phyloP scores from a whole-genome alignment of 2,329 filamentous ascomycete genomes.

The Ophiosphaerella narmari region DNA sequence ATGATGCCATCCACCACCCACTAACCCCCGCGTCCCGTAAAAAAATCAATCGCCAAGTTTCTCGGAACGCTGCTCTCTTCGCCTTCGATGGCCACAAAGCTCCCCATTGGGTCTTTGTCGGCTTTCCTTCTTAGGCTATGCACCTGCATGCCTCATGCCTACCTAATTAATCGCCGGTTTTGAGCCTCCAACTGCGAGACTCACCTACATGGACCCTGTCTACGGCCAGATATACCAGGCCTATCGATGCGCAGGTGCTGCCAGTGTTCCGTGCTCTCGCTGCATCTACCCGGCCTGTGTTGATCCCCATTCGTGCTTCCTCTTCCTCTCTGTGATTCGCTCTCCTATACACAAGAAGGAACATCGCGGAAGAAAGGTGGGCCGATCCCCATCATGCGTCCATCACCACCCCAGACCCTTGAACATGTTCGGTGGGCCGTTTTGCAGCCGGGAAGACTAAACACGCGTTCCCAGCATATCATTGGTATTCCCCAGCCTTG shows the following conservation, averaged over 20 bases:
- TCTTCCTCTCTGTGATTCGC: too few species aligned
- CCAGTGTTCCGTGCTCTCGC: too few species aligned
- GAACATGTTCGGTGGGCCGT: constrained; percentile 1
- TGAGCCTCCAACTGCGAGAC: not conserved
- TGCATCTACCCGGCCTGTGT: too few species aligned
- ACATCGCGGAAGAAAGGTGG: too few species aligned
- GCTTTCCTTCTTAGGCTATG: not conserved
- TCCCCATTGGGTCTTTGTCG: constrained; percentile 22
- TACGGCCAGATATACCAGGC: too few species aligned
- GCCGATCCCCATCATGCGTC: not conserved
- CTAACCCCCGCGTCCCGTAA: constrained; percentile 27
- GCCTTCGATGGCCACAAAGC: not conserved
- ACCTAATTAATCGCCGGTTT: not conserved
- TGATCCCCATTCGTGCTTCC: too few species aligned
- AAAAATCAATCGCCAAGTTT: constrained; percentile 26
- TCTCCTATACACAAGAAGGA: too few species aligned
- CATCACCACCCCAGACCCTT: not conserved
- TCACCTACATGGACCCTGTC: not conserved
- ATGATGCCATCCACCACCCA: constrained; percentile 4
- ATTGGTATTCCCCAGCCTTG: not conserved
- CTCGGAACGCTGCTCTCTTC: constrained; percentile 24
- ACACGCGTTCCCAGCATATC: too few species aligned
- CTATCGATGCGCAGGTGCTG: too few species aligned
- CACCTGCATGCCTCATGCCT: not conserved
- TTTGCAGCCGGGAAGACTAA: not conserved